A percentile compares a stretch with the other conserved stretches of the same genome.
Evolutionary conservation across 2,329 filamentous ascomycete genomes (phyloP).

Genomic region (Elsinoe australis): DNA sequence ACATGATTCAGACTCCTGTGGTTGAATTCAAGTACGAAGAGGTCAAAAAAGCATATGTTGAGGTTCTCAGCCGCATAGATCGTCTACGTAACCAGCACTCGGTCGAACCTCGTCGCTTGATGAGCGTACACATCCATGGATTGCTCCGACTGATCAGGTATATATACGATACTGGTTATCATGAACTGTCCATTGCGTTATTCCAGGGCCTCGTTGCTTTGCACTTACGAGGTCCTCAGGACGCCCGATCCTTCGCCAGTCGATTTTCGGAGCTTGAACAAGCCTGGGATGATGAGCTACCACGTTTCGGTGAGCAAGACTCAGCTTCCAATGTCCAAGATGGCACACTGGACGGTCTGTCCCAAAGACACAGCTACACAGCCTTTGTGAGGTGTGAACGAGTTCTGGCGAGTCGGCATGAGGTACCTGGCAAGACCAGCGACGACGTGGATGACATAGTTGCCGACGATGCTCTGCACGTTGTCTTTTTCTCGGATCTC

Average conservation of each 20-base stretch:
- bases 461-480: constrained; percentile 62
- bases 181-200: constrained; percentile 65
- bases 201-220: constrained; percentile 81
- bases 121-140: constrained; percentile 60
- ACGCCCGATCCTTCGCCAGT: constrained; percentile 4
- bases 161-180: constrained; percentile 67
- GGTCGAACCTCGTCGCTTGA: no score
- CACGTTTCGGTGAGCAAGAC: constrained; percentile 65
- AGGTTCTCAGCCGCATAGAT: constrained; percentile 47
- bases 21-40: constrained; percentile 60
- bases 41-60: constrained; percentile 48
- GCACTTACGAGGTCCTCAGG: constrained; percentile 52
- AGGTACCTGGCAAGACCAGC: constrained; percentile 61
- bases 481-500: constrained; percentile 74
- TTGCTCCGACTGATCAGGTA: constrained; percentile 68
- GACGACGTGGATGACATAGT: constrained; percentile 64
- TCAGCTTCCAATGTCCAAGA: not conserved
- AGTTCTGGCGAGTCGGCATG: constrained; percentile 41
- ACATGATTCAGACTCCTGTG: constrained; percentile 63
- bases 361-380: constrained; percentile 26
- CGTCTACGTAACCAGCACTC: constrained; percentile 19
- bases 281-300: constrained; percentile 82
- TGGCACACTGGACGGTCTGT: not conserved
- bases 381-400: constrained; percentile 49
- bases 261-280: constrained; percentile 47